Base-by-base conservation (phyloP, 768 basidiomycete species). In the Hygrophorus pudorinus region DNA sequence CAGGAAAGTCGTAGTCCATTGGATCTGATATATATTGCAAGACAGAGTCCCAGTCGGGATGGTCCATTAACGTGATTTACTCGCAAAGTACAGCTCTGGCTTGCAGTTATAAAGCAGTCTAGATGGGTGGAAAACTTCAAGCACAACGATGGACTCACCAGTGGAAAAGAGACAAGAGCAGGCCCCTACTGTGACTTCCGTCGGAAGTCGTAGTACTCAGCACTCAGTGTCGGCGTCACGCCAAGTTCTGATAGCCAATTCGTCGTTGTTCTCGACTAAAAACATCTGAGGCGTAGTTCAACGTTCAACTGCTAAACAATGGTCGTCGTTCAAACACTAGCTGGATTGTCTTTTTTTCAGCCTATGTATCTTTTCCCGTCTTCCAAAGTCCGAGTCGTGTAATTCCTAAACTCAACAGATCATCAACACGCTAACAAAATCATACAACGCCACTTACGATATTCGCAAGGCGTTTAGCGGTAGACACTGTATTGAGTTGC, bases 381-480 rank as follows among this genome's bases (percentile, higher is more conserved):
- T 76, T 16, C 92, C 94, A 65, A 96, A 96, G 48, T 83, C 76
- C 13, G 88, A 83, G 51, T 90, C 87, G 51, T 92, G 82, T 47
- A 97, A 65, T 61, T 90, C 83, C 81, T 86, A 58, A n/a, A 41
- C 24, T 27, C 20, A 39, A 12, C 31, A 7, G 54, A 42, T 29
- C 31, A 24, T 14, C 9, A 21, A 24, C 3, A 5, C 5, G 3
- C n/a, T n/a, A n/a, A 40, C 38, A 42, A 17, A 14, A 41, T 13
- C 31, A 35, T 7, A 20, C 31, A 8, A 37, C 21, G 7, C 18
- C n/a, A 56, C 79, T 56, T 55, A 90, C 92, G 91, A 97, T 94
- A 44, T 82, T 88, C 1, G 96, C 94, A 37, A 94, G 63, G 21
- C 96, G 77, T 60, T 96, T 92, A 1, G 93, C 94, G 0, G 85